Percentiles rank a stretch among this genome's conserved stretches.
phyloP scores from a whole-genome alignment of 495 filamentous ascomycete genomes.

The Parathielavia hyrcaniae region DNA sequence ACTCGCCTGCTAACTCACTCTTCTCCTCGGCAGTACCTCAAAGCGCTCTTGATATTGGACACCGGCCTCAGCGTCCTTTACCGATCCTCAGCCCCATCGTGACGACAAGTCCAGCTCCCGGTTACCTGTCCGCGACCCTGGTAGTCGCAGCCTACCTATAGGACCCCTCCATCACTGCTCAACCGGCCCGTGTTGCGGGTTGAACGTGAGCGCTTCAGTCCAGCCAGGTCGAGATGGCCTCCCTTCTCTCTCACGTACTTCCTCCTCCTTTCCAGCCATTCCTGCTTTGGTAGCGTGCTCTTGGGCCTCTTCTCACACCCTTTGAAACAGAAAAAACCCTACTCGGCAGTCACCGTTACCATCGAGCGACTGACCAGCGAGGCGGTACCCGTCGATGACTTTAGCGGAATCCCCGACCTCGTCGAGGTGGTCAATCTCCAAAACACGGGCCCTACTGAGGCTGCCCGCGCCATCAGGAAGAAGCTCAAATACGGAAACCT shows the following conservation, averaged over 20 bases:
- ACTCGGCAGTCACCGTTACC: slow-evolving; percentile 88
- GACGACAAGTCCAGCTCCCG: too few relatives aligned
- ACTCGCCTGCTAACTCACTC: not conserved
- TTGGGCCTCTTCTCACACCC: not conserved
- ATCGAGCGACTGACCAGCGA: slow-evolving; percentile 88
- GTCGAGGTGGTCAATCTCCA: slow-evolving; percentile 92
- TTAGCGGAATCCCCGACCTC: slow-evolving; percentile 85
- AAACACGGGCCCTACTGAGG: slow-evolving; percentile 78
- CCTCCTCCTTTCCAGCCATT: too few relatives aligned
- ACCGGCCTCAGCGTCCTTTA: too few relatives aligned
- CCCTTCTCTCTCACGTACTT: slow-evolving; percentile 42
- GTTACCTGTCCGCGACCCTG: too few relatives aligned
- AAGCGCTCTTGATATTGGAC: too few relatives aligned
- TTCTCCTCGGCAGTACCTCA: not conserved
- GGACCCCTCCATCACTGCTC: too few relatives aligned
- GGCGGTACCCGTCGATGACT: slow-evolving; percentile 81
- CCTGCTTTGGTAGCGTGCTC: not conserved
- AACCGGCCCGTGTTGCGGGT: not conserved
- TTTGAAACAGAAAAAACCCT: slow-evolving; percentile 72
- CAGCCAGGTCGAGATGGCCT: not conserved
- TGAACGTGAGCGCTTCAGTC: not conserved
- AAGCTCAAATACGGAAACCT: slow-evolving; percentile 97
- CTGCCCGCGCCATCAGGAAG: slow-evolving; percentile 87
- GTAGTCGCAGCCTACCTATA: too few relatives aligned
- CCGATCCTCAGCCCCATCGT: too few relatives aligned